These are phyloP conservation scores for Puccinellia tenuiflora DNA, from an alignment of 176 grass and related monocot species.

Conservation along the genomic window DNA sequence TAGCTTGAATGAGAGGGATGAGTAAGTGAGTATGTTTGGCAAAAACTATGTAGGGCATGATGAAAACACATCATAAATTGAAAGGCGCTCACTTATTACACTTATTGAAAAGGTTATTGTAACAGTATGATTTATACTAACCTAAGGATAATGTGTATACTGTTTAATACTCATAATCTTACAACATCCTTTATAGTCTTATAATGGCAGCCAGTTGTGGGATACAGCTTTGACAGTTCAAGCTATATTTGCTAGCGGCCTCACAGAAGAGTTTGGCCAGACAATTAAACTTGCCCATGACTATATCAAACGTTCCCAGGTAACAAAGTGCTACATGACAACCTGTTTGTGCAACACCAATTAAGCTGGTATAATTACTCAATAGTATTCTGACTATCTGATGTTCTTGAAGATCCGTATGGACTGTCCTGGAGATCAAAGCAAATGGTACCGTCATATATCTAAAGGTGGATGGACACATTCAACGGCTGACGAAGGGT, in stretches of 20 bases:
- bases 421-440: background rate
- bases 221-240: constrained; percentile 3
- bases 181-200: background rate
- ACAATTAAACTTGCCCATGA: background rate
- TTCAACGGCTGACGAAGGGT: background rate
- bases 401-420: background rate
- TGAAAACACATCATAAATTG: background rate
- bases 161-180: background rate
- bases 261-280: background rate
- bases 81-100: background rate
- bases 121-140: background rate
- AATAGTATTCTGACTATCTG: background rate
- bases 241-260: background rate
- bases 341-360: background rate
- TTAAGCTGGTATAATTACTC: background rate
- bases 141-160: background rate
- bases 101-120: background rate
- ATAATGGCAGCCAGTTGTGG: background rate
- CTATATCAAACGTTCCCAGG: background rate
- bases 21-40: background rate
- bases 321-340: background rate
- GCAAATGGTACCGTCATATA: background rate
- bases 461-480: constrained; percentile 8
- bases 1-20: background rate
- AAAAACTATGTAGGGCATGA: background rate